A percentile compares a stretch with the other conserved stretches of the same genome.
These are phyloP conservation scores for Gossypium australe DNA, from an alignment of 345 rosid genomes.

Conservation along the genomic window DNA sequence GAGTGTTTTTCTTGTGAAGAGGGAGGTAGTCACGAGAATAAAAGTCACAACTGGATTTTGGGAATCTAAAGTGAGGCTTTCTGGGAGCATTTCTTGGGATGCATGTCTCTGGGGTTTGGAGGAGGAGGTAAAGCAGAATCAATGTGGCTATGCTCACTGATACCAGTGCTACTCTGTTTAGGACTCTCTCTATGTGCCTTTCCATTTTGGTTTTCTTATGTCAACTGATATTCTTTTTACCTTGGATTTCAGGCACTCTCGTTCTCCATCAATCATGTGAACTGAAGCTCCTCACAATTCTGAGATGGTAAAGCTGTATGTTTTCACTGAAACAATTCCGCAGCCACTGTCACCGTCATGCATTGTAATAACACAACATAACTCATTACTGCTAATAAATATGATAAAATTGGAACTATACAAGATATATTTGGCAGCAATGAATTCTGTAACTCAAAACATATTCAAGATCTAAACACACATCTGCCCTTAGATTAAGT, in stretches of 20 bases:
- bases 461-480: too few species aligned
- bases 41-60: constrained; percentile 73
- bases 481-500: too few species aligned
- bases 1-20: constrained; percentile 53
- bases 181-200: constrained; percentile 46
- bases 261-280: neutral
- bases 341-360: too few species aligned
- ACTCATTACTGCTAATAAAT: too few species aligned
- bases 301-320: too few species aligned
- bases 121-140: constrained; percentile 38
- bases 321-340: too few species aligned
- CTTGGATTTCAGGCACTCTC: neutral
- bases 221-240: neutral
- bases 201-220: constrained; percentile 41
- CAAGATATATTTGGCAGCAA: too few species aligned
- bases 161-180: constrained; percentile 44
- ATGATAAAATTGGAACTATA: too few species aligned
- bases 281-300: too few species aligned
- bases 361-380: too few species aligned
- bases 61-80: constrained; percentile 63
- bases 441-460: too few species aligned
- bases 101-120: constrained; percentile 66
- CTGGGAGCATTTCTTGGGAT: constrained; percentile 37
- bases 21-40: constrained; percentile 60
- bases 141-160: constrained; percentile 43